Base-by-base conservation (phyloP, 176 grass and related monocot genomes). In the Metroxylon sagu region DNA sequence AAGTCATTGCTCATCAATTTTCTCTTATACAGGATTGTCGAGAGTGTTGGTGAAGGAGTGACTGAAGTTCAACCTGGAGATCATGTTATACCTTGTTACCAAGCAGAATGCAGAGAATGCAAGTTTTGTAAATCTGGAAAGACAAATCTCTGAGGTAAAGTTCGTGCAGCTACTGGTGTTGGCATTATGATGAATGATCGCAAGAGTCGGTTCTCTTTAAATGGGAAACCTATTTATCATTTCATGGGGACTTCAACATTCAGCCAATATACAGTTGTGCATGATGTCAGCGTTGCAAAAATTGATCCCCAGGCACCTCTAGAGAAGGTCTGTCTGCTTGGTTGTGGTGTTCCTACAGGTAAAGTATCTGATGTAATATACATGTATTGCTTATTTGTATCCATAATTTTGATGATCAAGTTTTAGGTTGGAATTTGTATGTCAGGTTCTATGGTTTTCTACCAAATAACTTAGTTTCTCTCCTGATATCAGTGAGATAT, bases 181-280 rank as follows among this genome's bases (percentile, higher is more conserved):
- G 92, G 92, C 19, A 69, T 97, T 29, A 97, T 97, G 92, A 88
- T 97, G 92, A 91, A 56, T 28, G 92, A 97, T 10, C 69, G 67
- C 59, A 82, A 91, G 71, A 88, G 80, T 73, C 72, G 87, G 62
- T 97, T 97, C 81, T 88, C 87, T 14, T 19, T 97, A 48, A 85
- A 97, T 60, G 87, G 92, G 5, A 97, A 85, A 16, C 76, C 78
- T 25, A 91, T 97, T 29, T 91, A 91, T 66, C 92, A 97, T 82
- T 97, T 97, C 70, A 97, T 97, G 92, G 92, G 92, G 2, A 97
- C 92, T 57, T 97, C 92, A 19, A 97, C 92, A 6, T 97, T 97
- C 69, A 97, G 92, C 59, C 92, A 97, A 61, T 97, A 97, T 64
- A 97, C 92, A 5, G 92, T 97, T 53, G 86, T 97, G 29, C 92